Evolutionary conservation across 2,329 filamentous ascomycete species (phyloP).

Genomic region (Pseudogymnoascus sp.): DNA sequence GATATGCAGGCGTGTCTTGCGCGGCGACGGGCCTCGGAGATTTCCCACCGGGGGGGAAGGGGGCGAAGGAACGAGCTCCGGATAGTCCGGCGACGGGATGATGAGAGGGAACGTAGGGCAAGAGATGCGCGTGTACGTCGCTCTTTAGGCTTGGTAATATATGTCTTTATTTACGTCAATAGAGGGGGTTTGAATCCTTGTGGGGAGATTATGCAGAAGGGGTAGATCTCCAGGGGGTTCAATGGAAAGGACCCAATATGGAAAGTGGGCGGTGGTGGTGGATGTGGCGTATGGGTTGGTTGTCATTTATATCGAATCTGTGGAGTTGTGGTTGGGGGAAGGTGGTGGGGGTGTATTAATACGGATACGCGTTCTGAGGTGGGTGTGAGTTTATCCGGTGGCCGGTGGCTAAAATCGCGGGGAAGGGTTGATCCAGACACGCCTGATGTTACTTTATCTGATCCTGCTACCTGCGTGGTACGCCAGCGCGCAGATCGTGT

Average conservation of each 20-base stretch:
- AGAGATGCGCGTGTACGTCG: neutral
- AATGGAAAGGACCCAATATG: neutral
- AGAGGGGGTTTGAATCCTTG: neutral
- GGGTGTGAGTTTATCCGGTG: neutral
- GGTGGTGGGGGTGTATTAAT: neutral
- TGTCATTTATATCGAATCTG: slow-evolving; percentile 7
- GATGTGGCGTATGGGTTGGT: slow-evolving; percentile 2
- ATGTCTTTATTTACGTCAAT: neutral
- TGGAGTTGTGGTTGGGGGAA: neutral
- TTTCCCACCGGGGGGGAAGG: neutral
- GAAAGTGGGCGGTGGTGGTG: neutral
- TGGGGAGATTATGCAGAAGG: neutral
- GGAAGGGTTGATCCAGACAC: neutral
- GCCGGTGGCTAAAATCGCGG: neutral
- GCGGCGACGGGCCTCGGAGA: slow-evolving; percentile 4
- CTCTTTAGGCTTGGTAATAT: neutral
- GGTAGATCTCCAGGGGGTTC: neutral
- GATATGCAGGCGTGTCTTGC: neutral
- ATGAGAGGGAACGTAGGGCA: neutral
- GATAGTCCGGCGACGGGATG: neutral
- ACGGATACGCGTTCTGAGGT: neutral
- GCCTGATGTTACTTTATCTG: neutral
- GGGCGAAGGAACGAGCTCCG: neutral
- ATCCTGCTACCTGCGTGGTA: neutral
- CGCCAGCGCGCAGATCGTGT: neutral